Percentiles rank a stretch among this genome's conserved stretches.
Evolutionary conservation across 345 rosid species (phyloP).

Genomic region (Salix dunnii): DNA sequence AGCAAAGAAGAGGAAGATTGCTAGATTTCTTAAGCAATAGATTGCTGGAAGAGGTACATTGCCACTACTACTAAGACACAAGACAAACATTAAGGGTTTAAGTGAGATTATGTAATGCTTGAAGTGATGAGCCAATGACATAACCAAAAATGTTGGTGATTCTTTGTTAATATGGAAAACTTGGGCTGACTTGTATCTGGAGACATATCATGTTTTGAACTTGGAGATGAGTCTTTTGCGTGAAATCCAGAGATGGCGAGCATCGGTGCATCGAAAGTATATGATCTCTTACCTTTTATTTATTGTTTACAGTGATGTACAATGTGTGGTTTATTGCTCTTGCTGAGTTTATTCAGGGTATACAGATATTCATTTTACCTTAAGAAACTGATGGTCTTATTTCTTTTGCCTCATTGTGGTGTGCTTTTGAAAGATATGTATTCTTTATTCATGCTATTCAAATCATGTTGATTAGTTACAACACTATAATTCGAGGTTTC

Average conservation of each 20-base stretch:
- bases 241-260: conserved; percentile 94
- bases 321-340: not conserved
- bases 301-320: conserved; percentile 1
- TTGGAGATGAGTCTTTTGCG: conserved; percentile 95
- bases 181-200: conserved; percentile 77
- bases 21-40: no score
- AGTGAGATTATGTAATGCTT: no score
- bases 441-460: not conserved
- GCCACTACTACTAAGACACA: not conserved
- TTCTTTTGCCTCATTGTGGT: not conserved
- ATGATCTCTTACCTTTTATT: conserved; percentile 8
- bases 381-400: not conserved
- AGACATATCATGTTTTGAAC: conserved; percentile 98
- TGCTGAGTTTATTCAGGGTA: not conserved
- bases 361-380: not conserved
- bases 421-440: not conserved
- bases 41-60: no score
- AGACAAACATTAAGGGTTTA: not conserved
- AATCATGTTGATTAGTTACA: not conserved
- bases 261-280: conserved; percentile 83
- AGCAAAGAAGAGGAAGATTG: no score
- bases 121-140: no score
- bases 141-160: no score
- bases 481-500: not conserved
- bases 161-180: no score